Evolutionary conservation across 2,329 filamentous ascomycete species (phyloP), one percentile per base, ranked within the genome.

Genomic region (Colletotrichum truncatum): DNA sequence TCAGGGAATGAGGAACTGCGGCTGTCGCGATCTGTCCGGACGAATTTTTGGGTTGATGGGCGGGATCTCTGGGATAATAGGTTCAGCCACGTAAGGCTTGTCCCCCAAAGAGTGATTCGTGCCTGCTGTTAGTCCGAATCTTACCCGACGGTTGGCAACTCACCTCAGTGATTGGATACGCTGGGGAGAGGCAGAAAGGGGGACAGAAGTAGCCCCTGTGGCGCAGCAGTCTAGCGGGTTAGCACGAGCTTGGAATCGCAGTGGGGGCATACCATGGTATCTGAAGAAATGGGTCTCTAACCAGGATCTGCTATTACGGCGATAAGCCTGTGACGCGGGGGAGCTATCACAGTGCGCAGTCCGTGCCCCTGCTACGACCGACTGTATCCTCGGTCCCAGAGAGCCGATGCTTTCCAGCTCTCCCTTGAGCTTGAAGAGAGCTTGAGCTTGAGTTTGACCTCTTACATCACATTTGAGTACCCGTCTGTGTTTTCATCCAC

Each of bases 321-420:
- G 23, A 38, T 16, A 26, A 46, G 57, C 63, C 49, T 66, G 63
- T 63, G 61, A 64, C 63, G 53, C 55, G 60, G 54, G 55, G 45
- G 60, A 54, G 28, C 49, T 49, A 23, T 28, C 52, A 58, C 51
- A 56, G 43, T 66, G 52, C 25, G 30, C 34, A 16, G 28, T 41
- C 58, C 36, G 45, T 58, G 53, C 52, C 28, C 43, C 18, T 23
- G 26, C 18, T 51, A 16, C 48, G 48, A 48, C 56, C 62, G 48
- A 64, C 62, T 66, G 59, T 69, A 68, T 49, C 73, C 72, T 75
- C 73, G 73, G 73, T 59, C 68, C 53, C 21, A 11, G 16, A 68
- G 61, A 74, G 73, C 73, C 73, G 73, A 74, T 48, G 71, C 67
- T 75, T 74, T 73, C 73, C 73, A 72, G 58, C 53, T 67, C 25